Percentiles rank a stretch among this genome's conserved stretches.
Evolutionary conservation across 2,329 filamentous ascomycete species (phyloP).

Genomic region (Hypoxylon sp.): DNA sequence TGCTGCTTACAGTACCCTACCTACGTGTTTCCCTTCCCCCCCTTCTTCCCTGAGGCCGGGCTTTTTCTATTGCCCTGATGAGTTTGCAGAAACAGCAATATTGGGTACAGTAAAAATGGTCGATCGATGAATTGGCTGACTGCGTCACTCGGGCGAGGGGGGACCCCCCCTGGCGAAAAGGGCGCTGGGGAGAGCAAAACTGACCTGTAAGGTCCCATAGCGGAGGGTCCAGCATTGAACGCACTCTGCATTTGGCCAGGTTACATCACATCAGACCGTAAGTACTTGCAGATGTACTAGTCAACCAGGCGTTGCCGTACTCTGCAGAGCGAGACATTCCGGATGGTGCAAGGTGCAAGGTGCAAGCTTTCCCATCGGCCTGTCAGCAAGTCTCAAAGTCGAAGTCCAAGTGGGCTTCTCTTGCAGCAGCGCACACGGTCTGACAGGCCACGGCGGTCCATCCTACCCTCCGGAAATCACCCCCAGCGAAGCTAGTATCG

Average conservation of each 20-base stretch:
- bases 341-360: constrained; percentile 22
- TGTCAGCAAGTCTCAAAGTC: constrained; percentile 36
- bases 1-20: constrained; percentile 26
- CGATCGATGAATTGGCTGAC: constrained; percentile 46
- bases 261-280: constrained; percentile 42
- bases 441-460: constrained; percentile 40
- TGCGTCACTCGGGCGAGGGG: constrained; percentile 48
- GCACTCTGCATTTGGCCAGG: constrained; percentile 38
- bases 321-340: constrained; percentile 41
- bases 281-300: constrained; percentile 33
- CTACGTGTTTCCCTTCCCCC: constrained; percentile 12
- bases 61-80: constrained; percentile 20
- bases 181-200: constrained; percentile 24
- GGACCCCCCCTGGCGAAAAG: constrained; percentile 32
- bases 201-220: constrained; percentile 48
- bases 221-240: constrained; percentile 42
- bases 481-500: constrained; percentile 37
- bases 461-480: constrained; percentile 45
- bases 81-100: constrained; percentile 30
- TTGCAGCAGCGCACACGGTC: constrained; percentile 38
- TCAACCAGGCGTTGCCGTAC: constrained; percentile 33
- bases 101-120: constrained; percentile 35
- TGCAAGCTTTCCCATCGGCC: constrained; percentile 28
- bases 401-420: constrained; percentile 38
- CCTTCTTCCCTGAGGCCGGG: constrained; percentile 2